Conservation (phyloP, 208 protist genomes). For the Trypanosoma avium region DNA sequence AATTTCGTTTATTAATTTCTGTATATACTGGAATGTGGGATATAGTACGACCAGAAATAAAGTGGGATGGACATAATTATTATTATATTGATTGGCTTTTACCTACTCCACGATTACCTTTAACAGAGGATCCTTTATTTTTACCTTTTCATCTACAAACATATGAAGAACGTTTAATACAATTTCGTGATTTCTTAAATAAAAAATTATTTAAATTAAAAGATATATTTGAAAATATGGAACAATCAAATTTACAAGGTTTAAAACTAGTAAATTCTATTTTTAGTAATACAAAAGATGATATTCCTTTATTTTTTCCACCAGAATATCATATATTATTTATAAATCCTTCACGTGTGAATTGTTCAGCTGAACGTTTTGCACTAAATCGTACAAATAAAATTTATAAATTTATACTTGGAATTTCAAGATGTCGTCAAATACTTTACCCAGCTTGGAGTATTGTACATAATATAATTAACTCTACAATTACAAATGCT, state of each 20-base stretch:
- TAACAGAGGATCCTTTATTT: background rate
- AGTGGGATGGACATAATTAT: conserved; percentile 2
- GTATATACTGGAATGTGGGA: background rate
- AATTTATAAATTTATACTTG: background rate
- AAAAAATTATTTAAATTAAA: background rate
- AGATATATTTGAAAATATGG: background rate
- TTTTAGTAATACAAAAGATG: too few species aligned
- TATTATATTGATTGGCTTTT: background rate
- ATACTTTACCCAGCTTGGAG: background rate
- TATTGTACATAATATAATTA: background rate
- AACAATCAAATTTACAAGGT: too few species aligned
- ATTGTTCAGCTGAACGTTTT: background rate
- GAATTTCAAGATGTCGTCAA: background rate
- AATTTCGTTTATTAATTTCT: background rate
- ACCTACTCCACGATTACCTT: background rate
- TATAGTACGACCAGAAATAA: background rate
- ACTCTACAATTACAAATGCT: background rate
- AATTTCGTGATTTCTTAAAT: background rate
- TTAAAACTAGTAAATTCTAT: too few species aligned
- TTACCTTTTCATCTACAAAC: background rate
- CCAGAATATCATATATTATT: background rate
- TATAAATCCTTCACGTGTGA: background rate
- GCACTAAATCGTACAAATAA: background rate
- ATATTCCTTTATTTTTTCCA: background rate
- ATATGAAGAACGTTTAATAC: background rate